phyloP scores from a whole-genome alignment of 2,329 filamentous ascomycete species.

The Diaporthe helianthi region DNA sequence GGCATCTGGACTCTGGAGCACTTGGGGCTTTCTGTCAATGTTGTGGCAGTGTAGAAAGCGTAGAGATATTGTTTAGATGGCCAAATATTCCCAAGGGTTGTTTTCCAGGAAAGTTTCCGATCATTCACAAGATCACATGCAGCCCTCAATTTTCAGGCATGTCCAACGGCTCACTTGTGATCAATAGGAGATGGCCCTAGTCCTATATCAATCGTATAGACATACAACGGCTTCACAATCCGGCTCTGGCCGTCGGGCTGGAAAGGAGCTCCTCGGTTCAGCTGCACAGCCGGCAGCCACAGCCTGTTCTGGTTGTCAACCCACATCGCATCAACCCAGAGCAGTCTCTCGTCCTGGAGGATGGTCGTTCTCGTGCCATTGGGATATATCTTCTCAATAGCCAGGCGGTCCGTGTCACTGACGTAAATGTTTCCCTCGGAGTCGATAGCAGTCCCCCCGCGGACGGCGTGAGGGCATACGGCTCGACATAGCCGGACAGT shows the following conservation, averaged over 20 bases:
- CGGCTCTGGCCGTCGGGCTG: constrained; percentile 1
- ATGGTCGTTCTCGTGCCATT: constrained; percentile 30
- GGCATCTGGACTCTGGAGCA: too few species aligned
- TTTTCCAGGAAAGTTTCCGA: background rate
- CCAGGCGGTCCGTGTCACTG: constrained; percentile 28
- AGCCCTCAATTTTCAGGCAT: background rate
- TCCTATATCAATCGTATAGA: constrained; percentile 30
- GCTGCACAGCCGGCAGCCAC: constrained; percentile 31
- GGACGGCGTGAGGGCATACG: constrained; percentile 29
- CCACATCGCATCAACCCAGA: constrained; percentile 34
- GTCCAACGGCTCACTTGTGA: constrained; percentile 2
- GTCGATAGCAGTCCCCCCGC: constrained; percentile 33
- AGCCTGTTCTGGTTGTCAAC: constrained; percentile 21
- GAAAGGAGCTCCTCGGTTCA: constrained; percentile 27
- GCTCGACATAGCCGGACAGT: constrained; percentile 12
- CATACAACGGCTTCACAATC: constrained; percentile 29
- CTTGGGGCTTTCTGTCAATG: background rate
- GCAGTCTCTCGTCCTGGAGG: constrained; percentile 30
- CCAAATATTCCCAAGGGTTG: too few species aligned
- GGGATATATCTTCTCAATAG: constrained; percentile 31
- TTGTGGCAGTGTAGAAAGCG: constrained; percentile 13
- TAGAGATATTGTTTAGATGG: background rate
- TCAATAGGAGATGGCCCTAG: constrained; percentile 30
- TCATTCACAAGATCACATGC: background rate
- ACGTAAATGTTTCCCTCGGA: constrained; percentile 29